Base-by-base conservation (phyloP, 306 rosid species). In the Cucurbita maxima region DNA sequence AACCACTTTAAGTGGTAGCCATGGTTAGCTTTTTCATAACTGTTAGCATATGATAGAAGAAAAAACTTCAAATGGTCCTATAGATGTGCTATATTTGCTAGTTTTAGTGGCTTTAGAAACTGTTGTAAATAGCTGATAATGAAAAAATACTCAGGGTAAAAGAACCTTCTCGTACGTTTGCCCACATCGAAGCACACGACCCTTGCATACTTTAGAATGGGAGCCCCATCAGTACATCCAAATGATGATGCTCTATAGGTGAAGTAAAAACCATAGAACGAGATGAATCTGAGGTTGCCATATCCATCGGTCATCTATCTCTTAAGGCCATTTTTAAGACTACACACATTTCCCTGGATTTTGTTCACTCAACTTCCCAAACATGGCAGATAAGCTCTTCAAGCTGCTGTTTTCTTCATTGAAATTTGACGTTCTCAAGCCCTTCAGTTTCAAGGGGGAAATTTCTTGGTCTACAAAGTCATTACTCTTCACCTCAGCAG, bases 401-500 rank as follows among this genome's bases (percentile, higher is more conserved):
- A 92, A 87, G 83, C 96, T 92, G 82, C 88, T 86, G 83, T 91
- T 92, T 55, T 91, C 97, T 77, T 92, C 96, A 36, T 87, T 83
- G 81, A 85, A 82, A 77, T 92, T 92, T 6, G 98, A 90, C 81
- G 77, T 92, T 68, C 92, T 83, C 58, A 37, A 88, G 68, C 79
- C 86, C 81, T 88, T 86, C 37, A 88, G 94, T 77, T 89, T 88
- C n/a, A 86, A 50, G 68, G 87, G 88, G 75, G 88, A 48, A 48
- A 25, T 80, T 69, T 92, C 97, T 3, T 64, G 76, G 57, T 88
- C 92, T 64, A 77, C 36, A 60, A 82, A 90, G 66, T 81, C 62
- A 64, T 62, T 55, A 8, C 25, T 77, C 72, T 80, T 82, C 71
- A 76, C 79, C 84, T 88, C 57, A 30, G 88, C 96, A 79, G 85